Conservation (phyloP, 2,329 filamentous ascomycete genomes). For the Neofusicoccum cordaticola region DNA sequence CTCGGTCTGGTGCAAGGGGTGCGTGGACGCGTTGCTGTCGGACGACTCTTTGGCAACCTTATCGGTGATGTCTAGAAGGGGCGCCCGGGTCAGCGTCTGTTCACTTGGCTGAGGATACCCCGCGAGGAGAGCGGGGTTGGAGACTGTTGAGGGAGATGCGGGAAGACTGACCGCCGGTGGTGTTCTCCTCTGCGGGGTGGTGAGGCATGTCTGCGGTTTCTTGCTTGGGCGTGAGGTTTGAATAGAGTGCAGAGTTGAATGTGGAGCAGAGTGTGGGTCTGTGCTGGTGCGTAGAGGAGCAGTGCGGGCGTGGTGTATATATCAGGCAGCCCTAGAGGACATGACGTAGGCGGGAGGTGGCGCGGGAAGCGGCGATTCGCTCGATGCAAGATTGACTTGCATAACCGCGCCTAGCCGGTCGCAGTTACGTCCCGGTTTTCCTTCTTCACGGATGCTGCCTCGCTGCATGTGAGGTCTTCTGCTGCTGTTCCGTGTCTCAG, state of each 20-base stretch:
- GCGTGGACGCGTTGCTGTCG: conserved; percentile 37
- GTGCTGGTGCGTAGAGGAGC: not conserved
- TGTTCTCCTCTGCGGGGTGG: conserved; percentile 41
- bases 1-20: conserved; percentile 34
- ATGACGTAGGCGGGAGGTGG: conserved; percentile 1
- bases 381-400: conserved; percentile 7
- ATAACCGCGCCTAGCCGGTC: not conserved
- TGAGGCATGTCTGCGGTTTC: conserved; percentile 38
- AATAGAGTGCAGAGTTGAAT: not conserved
- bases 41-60: conserved; percentile 46
- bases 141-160: not conserved
- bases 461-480: not conserved
- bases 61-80: conserved; percentile 42
- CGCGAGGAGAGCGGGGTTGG: not conserved
- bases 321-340: not conserved
- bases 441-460: not conserved
- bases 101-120: not conserved
- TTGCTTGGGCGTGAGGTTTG: not conserved
- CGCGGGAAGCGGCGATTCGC: not conserved
- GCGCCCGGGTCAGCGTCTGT: not conserved
- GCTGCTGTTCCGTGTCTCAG: not conserved
- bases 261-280: not conserved
- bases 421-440: not conserved
- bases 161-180: conserved; percentile 36
- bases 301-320: not conserved